Percentiles rank a stretch among this genome's conserved stretches.
Conservation (phyloP, 441 rosid species). For the Brassica hybrid region DNA sequence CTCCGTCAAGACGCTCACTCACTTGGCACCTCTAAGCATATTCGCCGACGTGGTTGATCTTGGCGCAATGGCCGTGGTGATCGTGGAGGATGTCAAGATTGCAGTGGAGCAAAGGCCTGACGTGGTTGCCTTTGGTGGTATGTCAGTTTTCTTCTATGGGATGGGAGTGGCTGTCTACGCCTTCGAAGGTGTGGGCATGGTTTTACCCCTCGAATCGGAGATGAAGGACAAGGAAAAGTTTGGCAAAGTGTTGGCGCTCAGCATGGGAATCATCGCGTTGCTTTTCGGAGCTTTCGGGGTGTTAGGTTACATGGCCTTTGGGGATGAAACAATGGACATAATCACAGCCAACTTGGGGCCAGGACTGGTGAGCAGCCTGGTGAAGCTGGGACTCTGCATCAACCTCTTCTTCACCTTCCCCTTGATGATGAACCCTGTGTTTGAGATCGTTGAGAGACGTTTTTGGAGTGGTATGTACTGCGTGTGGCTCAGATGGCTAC, state of each 20-base stretch:
- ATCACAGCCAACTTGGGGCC: slow-evolving; percentile 70
- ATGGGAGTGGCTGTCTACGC: slow-evolving; percentile 79
- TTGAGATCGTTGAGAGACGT: slow-evolving; percentile 73
- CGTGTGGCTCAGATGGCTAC: slow-evolving; percentile 71
- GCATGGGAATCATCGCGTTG: slow-evolving; percentile 56
- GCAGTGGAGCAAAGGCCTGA: slow-evolving; percentile 49
- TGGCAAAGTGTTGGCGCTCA: slow-evolving; percentile 50
- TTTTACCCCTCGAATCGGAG: slow-evolving; percentile 72
- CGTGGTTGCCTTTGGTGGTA: slow-evolving; percentile 62
- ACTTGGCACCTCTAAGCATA: slow-evolving; percentile 82
- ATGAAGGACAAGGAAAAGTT: slow-evolving; percentile 60
- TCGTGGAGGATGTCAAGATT: slow-evolving; percentile 55
- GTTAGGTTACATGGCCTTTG: slow-evolving; percentile 78
- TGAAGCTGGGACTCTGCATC: slow-evolving; percentile 70
- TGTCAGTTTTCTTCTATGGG: slow-evolving; percentile 68
- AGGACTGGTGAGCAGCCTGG: slow-evolving; percentile 54
- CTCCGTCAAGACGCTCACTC: slow-evolving; percentile 68
- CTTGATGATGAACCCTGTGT: slow-evolving; percentile 82
- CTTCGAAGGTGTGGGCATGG: slow-evolving; percentile 81
- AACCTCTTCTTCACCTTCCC: slow-evolving; percentile 88
- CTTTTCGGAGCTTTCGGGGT: slow-evolving; percentile 66
- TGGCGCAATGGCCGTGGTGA: slow-evolving; percentile 69
- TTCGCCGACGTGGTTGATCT: slow-evolving; percentile 83
- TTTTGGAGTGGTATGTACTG: slow-evolving; percentile 57
- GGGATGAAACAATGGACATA: slow-evolving; percentile 61